These are phyloP conservation scores for Pseudognaphalium luteoalbum DNA, from an alignment of 129 eudicot species.

Conservation along the genomic window DNA sequence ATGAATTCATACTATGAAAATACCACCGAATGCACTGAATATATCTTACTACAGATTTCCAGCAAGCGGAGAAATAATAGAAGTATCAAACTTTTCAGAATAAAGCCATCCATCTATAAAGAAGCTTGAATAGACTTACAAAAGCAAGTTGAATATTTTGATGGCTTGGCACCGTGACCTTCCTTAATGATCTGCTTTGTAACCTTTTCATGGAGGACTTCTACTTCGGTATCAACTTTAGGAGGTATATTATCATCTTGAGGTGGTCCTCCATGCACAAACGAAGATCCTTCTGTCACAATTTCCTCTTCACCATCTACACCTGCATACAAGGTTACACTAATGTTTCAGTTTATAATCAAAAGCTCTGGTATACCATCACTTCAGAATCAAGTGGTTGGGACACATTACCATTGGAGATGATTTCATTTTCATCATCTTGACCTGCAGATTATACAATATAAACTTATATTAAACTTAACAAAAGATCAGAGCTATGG, in stretches of 20 bases:
- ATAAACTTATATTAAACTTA: slow-evolving; percentile 13
- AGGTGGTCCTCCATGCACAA: slow-evolving; percentile 74
- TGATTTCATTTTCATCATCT: slow-evolving; percentile 33
- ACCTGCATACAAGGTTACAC: slow-evolving; percentile 31
- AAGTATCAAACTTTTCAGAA: not conserved
- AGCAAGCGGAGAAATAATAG: not conserved
- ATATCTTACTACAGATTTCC: slow-evolving; percentile 9
- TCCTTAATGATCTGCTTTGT: slow-evolving; percentile 86
- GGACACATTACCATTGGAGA: slow-evolving; percentile 23
- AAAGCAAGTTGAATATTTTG: slow-evolving; percentile 96
- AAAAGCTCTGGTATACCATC: not conserved
- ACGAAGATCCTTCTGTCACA: slow-evolving; percentile 62
- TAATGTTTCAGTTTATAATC: not conserved
- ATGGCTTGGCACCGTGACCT: slow-evolving; percentile 96
- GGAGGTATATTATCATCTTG: slow-evolving; percentile 80
- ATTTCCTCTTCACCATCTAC: slow-evolving; percentile 59
- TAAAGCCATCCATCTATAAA: not conserved
- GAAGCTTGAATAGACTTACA: slow-evolving; percentile 49
- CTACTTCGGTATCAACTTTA: slow-evolving; percentile 59
- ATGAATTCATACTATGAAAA: not conserved
- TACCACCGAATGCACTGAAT: slow-evolving; percentile 5
- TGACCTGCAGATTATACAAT: slow-evolving; percentile 26
- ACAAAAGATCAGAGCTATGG: not conserved
- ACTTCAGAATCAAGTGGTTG: slow-evolving; percentile 4
- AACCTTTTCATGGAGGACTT: slow-evolving; percentile 88